A percentile compares a stretch with the other conserved stretches of the same genome.
These are phyloP conservation scores for Poa pratensis DNA, from an alignment of 176 grass and related monocot species.

Conservation along the genomic window DNA sequence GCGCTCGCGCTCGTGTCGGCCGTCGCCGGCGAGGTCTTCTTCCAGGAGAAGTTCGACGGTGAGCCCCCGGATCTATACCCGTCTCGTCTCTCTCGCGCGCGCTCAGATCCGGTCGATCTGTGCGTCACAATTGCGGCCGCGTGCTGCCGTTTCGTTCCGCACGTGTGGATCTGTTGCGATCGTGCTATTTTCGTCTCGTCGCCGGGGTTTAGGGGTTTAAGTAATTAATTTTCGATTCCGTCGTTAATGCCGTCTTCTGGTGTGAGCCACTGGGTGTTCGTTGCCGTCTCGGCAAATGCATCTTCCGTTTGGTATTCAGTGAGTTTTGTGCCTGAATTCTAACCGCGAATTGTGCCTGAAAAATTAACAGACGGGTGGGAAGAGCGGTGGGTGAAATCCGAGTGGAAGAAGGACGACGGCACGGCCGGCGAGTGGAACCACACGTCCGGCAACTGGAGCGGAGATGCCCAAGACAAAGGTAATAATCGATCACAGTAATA, in stretches of 20 bases:
- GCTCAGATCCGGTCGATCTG: not conserved
- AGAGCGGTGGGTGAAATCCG: slow-evolving; percentile 76
- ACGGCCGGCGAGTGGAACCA: slow-evolving; percentile 74
- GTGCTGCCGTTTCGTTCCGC: too few relatives aligned
- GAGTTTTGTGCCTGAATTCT: not conserved
- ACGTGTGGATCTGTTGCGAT: not conserved
- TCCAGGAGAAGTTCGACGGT: slow-evolving; percentile 81
- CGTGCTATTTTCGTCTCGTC: not conserved
- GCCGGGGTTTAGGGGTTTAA: slow-evolving; percentile 28
- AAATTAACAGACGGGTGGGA: slow-evolving; percentile 64
- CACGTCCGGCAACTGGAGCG: slow-evolving; percentile 85
- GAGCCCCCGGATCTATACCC: slow-evolving; percentile 5
- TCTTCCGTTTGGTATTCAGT: not conserved
- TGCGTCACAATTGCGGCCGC: too few relatives aligned
- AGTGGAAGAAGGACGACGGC: slow-evolving; percentile 91
- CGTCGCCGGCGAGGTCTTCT: slow-evolving; percentile 67
- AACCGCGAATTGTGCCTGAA: not conserved
- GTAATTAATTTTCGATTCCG: not conserved
- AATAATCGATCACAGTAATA: not conserved
- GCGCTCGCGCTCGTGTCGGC: slow-evolving; percentile 46
- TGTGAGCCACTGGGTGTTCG: not conserved
- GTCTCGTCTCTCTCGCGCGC: not conserved
- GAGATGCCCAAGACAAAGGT: slow-evolving; percentile 82
- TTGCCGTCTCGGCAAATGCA: not conserved
- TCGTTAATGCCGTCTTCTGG: not conserved